Conservation (phyloP, 441 rosid genomes). For the Euphorbia corollata region DNA sequence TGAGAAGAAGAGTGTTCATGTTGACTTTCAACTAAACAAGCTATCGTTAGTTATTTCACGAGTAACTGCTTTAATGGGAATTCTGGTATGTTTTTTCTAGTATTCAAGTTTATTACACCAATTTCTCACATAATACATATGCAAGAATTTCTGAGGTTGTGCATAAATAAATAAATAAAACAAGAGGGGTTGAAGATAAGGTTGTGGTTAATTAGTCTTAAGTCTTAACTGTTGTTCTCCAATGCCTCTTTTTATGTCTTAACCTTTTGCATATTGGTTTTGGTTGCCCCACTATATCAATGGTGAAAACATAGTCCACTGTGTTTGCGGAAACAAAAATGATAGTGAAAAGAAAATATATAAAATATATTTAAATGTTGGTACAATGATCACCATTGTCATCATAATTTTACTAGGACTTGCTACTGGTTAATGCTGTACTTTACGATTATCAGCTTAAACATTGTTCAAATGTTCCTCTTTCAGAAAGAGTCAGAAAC, state of each 20-base stretch:
- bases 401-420: not conserved
- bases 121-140: not conserved
- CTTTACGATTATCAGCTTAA: not conserved
- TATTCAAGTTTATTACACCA: not conserved
- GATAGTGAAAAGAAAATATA: not conserved
- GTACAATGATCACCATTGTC: not conserved
- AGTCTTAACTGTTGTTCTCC: not conserved
- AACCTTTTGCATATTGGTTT: not conserved
- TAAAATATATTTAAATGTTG: not conserved
- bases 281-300: not conserved
- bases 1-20: conserved; percentile 39
- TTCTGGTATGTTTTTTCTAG: conserved; percentile 52
- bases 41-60: conserved; percentile 73
- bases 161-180: not conserved
- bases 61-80: conserved; percentile 75
- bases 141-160: not conserved
- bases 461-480: conserved; percentile 18
- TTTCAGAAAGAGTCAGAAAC: conserved; percentile 67
- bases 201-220: not conserved
- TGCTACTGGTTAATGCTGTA: not conserved
- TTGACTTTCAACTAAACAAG: conserved; percentile 64
- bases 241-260: not conserved
- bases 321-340: not conserved
- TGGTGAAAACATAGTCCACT: not conserved
- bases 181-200: not conserved